A percentile compares a stretch with the other conserved stretches of the same genome.
These are phyloP conservation scores for Suillus alpinus DNA, from an alignment of 768 basidiomycete species.

Conservation along the genomic window DNA sequence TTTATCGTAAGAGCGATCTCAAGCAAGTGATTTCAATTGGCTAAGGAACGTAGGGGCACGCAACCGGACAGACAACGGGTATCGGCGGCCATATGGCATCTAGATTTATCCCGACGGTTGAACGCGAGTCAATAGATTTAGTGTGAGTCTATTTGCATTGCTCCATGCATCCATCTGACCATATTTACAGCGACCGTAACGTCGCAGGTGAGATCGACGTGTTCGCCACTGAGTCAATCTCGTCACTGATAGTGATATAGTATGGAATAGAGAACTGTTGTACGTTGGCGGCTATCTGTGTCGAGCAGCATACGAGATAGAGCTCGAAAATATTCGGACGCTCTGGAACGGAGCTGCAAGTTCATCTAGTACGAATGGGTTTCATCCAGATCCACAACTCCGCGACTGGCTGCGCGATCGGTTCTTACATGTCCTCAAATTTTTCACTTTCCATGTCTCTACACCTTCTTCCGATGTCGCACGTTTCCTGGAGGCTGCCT, in stretches of 20 bases:
- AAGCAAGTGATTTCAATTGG: constrained; percentile 6
- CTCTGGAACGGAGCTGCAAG: constrained; percentile 55
- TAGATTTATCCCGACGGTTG: constrained; percentile 93
- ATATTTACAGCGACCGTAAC: constrained; percentile 63
- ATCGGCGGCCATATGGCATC: constrained; percentile 67
- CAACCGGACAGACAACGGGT: constrained; percentile 91
- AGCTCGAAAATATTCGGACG: constrained; percentile 59
- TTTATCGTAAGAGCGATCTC: constrained; percentile 63
- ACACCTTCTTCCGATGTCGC: constrained; percentile 86
- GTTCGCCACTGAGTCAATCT: not conserved
- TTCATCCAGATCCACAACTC: constrained; percentile 37
- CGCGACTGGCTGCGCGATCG: constrained; percentile 52
- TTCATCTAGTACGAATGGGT: constrained; percentile 25
- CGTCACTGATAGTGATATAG: constrained; percentile 30
- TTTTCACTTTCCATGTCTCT: constrained; percentile 87
- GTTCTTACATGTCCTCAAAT: constrained; percentile 77
- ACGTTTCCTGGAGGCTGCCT: constrained; percentile 64
- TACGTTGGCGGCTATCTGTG: constrained; percentile 81
- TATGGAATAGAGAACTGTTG: constrained; percentile 90
- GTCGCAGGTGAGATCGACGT: constrained; percentile 54
- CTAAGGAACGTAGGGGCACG: constrained; percentile 61
- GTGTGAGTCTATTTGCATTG: constrained; percentile 48
- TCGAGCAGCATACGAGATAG: constrained; percentile 81
- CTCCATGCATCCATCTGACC: not conserved
- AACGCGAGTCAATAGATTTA: constrained; percentile 89